Base-by-base conservation (phyloP, 805 yeast species). In the Wickerhamomyces canadensis region DNA sequence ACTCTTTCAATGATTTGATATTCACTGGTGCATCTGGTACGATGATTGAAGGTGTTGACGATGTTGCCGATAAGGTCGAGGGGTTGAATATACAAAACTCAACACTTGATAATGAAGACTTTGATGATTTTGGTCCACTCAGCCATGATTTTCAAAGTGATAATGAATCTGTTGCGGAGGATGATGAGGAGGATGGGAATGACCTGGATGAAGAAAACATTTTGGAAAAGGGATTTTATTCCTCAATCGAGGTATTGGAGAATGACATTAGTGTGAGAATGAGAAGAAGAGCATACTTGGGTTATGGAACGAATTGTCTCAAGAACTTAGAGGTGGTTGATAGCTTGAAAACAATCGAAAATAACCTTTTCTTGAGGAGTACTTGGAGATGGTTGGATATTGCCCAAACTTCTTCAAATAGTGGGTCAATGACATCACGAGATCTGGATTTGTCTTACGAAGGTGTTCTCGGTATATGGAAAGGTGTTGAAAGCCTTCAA, bases 341-440 rank as follows among this genome's bases (percentile, higher is more conserved):
- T 43, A 65, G 64, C 21, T 55, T 77, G 24, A 70, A 67, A 37
- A 56, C 77, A 18, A 73, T 73, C 35, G 76, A 78, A 32, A 71
- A 60, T 38, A 67, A 66, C 36, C 62, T 65, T n/a, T 83, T 76
- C 44, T 62, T 82, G 34, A 66, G 82, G 43, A 81, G 85, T 48
- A 82, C 95, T 0, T 91, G 98, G 98, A 79, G 82, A 53, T 91
- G 98, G 98, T 62, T 91, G 23, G 74, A 77, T 2, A 74, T 84
- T 35, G 86, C 94, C 0, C 72, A 76, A 37, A 76, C 74, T 29
- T 70, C 84, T 2, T 77, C 78, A 4, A 71, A 70, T 15, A 74
- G 78, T 34, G 82, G 85, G 0, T 65, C 80, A 2, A 81, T 85
- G 83, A 65, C 75, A 3, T 70, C 82, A 5, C 78, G 77, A 18